Evolutionary conservation across 257 asterid genomes (phyloP).

Genomic region (Jaltomata sinuosa): DNA sequence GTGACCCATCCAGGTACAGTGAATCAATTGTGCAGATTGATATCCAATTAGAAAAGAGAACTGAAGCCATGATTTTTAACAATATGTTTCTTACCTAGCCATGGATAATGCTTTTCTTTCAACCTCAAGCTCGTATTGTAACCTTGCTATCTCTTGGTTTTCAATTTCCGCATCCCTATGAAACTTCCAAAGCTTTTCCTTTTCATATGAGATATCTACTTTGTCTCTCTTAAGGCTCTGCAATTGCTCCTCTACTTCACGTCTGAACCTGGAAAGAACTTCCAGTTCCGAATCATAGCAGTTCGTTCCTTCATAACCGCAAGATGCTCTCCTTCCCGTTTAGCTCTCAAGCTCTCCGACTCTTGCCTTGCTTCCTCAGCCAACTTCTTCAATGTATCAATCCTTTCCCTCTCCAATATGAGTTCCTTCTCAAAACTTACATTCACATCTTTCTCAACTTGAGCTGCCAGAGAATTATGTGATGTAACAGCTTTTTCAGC

Average conservation of each 20-base stretch:
- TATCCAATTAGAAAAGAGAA: neutral
- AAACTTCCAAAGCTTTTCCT: neutral
- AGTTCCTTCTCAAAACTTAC: slow-evolving; percentile 10
- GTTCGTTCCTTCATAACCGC: neutral
- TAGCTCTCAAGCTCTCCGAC: neutral
- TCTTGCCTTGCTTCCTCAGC: neutral
- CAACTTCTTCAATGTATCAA: neutral
- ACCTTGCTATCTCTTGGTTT: neutral
- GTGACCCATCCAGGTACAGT: neutral
- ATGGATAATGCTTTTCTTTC: neutral
- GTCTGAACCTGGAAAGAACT: neutral
- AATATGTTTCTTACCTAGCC: neutral
- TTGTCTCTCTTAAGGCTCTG: neutral
- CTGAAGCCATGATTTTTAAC: neutral
- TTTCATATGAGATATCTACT: neutral
- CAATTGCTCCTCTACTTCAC: neutral
- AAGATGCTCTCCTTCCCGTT: neutral
- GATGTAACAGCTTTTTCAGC: slow-evolving; percentile 93
- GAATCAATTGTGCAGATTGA: neutral
- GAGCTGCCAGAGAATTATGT: slow-evolving; percentile 77
- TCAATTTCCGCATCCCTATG: neutral
- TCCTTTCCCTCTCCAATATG: neutral
- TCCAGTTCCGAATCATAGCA: neutral
- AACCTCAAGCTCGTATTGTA: neutral
- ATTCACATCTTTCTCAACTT: slow-evolving; percentile 84